Evolutionary conservation across 345 rosid genomes (phyloP).

Genomic region (Eutrema yunnanense): DNA sequence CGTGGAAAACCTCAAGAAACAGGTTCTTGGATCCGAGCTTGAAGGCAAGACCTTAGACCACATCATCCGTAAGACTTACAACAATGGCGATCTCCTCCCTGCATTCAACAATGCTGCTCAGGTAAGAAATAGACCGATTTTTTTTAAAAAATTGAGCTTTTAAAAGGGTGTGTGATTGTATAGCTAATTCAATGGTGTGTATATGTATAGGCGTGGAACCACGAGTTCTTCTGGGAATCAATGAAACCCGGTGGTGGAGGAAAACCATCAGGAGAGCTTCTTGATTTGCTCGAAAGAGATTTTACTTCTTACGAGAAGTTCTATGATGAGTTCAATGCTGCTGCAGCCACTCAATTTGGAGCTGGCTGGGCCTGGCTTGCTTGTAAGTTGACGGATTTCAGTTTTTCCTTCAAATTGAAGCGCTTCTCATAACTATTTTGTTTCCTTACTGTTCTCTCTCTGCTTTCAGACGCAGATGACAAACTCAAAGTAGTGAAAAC

Average conservation of each 20-base stretch:
- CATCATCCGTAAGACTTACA: slow-evolving; percentile 44
- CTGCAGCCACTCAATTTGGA: slow-evolving; percentile 86
- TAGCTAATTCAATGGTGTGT: background rate
- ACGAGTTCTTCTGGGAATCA: slow-evolving; percentile 92
- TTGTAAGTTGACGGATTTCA: slow-evolving; percentile 41
- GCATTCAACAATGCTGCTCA: slow-evolving; percentile 94
- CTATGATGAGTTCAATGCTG: slow-evolving; percentile 51
- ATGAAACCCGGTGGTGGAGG: slow-evolving; percentile 95
- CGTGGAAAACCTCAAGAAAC: slow-evolving; percentile 84
- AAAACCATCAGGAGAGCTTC: slow-evolving; percentile 81
- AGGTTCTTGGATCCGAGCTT: slow-evolving; percentile 67
- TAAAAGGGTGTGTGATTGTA: background rate
- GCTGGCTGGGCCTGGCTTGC: slow-evolving; percentile 99
- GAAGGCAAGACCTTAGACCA: slow-evolving; percentile 64
- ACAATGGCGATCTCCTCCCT: slow-evolving; percentile 76
- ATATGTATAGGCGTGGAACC: slow-evolving; percentile 77
- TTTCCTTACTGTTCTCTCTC: background rate
- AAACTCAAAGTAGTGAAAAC: slow-evolving; percentile 79
- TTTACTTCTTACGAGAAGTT: slow-evolving; percentile 76
- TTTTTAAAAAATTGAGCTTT: background rate
- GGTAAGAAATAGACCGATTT: slow-evolving; percentile 25
- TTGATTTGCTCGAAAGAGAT: slow-evolving; percentile 73
- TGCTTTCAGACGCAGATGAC: slow-evolving; percentile 55
- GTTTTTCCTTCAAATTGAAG: background rate
- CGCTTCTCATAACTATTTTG: background rate